Evolutionary conservation across 83 land plant species (phyloP).

Genomic region (Diphasiastrum complanatum): DNA sequence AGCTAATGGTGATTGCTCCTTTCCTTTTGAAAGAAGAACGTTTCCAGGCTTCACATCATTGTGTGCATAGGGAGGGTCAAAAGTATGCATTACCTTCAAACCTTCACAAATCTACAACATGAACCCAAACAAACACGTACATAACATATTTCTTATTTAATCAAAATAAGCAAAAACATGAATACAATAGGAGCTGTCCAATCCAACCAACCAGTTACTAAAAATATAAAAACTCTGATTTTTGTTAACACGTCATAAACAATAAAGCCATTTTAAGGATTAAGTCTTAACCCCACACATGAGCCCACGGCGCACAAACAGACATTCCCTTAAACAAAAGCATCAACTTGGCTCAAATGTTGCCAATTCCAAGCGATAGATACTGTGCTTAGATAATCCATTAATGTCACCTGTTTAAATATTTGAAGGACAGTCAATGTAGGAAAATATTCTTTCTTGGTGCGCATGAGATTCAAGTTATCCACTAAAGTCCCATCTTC

Average conservation of each 20-base stretch:
- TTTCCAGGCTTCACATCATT: slow-evolving; percentile 98
- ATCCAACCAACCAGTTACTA: no score
- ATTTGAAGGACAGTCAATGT: slow-evolving; percentile 71
- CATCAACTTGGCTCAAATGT: no score
- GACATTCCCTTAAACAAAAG: no score
- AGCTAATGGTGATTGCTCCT: slow-evolving; percentile 68
- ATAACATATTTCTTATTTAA: not conserved
- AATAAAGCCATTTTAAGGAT: no score
- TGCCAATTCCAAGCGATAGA: no score
- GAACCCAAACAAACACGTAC: not conserved
- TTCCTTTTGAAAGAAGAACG: slow-evolving; percentile 59
- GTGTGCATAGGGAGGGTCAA: slow-evolving; percentile 92
- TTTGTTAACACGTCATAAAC: no score
- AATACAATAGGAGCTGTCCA: no score
- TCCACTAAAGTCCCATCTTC: slow-evolving; percentile 86
- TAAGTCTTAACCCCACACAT: no score
- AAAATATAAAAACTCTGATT: no score
- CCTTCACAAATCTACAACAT: slow-evolving; percentile 89
- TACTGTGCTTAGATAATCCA: not conserved
- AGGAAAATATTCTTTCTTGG: slow-evolving; percentile 64
- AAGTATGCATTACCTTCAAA: slow-evolving; percentile 82
- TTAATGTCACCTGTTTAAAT: slow-evolving; percentile 62
- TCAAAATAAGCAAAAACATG: no score
- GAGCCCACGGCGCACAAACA: no score
- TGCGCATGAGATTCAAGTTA: slow-evolving; percentile 53